phyloP scores from a whole-genome alignment of 2,329 filamentous ascomycete genomes.

The Botryosphaeria dothidea region DNA sequence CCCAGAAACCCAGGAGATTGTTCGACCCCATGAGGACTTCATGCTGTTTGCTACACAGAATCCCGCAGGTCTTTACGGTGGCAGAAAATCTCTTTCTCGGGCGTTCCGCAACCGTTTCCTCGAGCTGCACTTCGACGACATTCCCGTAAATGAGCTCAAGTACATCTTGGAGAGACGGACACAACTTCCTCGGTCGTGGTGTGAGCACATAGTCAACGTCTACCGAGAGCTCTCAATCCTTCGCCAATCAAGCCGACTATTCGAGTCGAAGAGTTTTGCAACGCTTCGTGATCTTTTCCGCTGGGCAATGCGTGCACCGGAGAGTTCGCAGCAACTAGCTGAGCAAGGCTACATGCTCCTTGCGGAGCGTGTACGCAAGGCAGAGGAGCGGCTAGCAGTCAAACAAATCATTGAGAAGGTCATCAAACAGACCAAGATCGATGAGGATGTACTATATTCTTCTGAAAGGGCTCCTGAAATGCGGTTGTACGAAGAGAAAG shows the following conservation, averaged over 20 bases:
- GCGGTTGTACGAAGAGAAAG: slow-evolving; percentile 30
- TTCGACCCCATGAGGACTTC: slow-evolving; percentile 90
- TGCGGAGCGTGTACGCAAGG: slow-evolving; percentile 89
- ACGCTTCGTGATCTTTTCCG: slow-evolving; percentile 93
- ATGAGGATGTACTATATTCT: slow-evolving; percentile 73
- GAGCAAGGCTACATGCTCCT: slow-evolving; percentile 95
- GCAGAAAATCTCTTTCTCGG: slow-evolving; percentile 86
- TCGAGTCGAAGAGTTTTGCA: slow-evolving; percentile 97
- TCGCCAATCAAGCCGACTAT: slow-evolving; percentile 85
- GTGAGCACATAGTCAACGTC: slow-evolving; percentile 84
- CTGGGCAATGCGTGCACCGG: slow-evolving; percentile 85
- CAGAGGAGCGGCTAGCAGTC: slow-evolving; percentile 80
- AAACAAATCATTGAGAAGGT: slow-evolving; percentile 86
- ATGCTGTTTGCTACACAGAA: slow-evolving; percentile 99
- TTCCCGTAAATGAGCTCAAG: slow-evolving; percentile 90
- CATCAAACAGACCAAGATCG: slow-evolving; percentile 67
- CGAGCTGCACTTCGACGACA: slow-evolving; percentile 96
- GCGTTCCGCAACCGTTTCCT: slow-evolving; percentile 97
- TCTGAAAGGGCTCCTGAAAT: slow-evolving; percentile 38
- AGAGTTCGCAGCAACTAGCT: slow-evolving; percentile 85
- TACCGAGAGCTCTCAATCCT: slow-evolving; percentile 91
- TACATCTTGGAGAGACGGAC: slow-evolving; percentile 88
- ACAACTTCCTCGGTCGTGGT: slow-evolving; percentile 88
- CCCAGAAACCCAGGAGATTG: slow-evolving; percentile 92
- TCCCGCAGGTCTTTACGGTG: slow-evolving; percentile 91